Evolutionary conservation across 176 grass and related monocot genomes (phyloP), one percentile per base, ranked within the genome.

Genomic region (Phyllostachys edulis): DNA sequence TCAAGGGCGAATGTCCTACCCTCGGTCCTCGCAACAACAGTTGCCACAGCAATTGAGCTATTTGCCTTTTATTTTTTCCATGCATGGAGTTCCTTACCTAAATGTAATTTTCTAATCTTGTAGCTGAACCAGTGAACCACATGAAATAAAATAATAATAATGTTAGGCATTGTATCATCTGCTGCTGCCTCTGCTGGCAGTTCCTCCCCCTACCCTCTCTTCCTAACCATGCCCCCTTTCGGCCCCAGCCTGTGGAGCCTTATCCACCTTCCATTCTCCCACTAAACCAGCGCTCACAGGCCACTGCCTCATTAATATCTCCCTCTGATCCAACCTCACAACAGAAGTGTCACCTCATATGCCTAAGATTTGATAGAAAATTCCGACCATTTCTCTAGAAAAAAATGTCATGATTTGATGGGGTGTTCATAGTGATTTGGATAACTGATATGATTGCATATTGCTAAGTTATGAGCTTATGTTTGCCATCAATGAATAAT

Each of bases 141-240:
- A 66, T 70, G 24, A 56, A 52, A 71, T 59, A 26, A 11, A 42
- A 52, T 52, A 80, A 56, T 1, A 39, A 23, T 24, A 67, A 10
- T 84, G 54, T 40, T 85, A 80, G 62, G 40, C 60, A 75, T n/a
- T 79, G 27, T 37, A 76, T 45, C 42, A 59, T 79, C 9, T 79
- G 39, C 32, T 80, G 70, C 9, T 73, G 9, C 75, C 51, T 49
- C 47, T 50, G 51, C 32, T 56, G 49, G 32, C 56, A 34, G 11
- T 29, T 9, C 65, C 34, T 10, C 9, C 32, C 32, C 38, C 36
- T 71, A n/a, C 9, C 36, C 63, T 42, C 63, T 42, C 41, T 78
- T 34, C n/a, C 52, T 27, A 49, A 78, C 46, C 26, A 63, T 73
- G 60, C 38, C 9, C 42, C 76, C n/a, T 65, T 82, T 60, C 13